These are phyloP conservation scores for Tetrahymena borealis DNA, from an alignment of 73 alveolate genomes.

Conservation along the genomic window DNA sequence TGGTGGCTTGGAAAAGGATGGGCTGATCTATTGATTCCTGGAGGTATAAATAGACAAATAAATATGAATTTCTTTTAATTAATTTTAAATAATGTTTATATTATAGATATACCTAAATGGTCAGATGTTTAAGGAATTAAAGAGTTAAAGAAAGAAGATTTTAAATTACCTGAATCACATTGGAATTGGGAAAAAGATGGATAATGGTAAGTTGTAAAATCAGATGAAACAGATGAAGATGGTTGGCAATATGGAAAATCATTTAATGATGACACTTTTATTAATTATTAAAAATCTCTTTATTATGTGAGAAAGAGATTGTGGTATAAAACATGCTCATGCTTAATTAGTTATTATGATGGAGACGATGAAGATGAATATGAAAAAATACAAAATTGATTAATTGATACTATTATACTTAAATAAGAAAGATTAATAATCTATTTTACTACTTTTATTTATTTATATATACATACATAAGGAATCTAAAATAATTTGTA, in stretches of 20 bases:
- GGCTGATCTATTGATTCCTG: not conserved
- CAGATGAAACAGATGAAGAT: not conserved
- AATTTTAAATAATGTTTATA: not conserved
- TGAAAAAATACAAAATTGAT: no score
- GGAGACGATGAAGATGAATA: not conserved
- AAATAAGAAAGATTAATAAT: not conserved
- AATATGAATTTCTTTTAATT: not conserved
- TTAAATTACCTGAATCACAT: not conserved
- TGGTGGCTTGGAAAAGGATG: not conserved
- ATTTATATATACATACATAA: not conserved
- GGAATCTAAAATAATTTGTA: no score
- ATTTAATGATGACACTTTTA: not conserved
- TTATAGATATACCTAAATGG: not conserved
- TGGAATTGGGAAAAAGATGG: not conserved
- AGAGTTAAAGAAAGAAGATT: not conserved
- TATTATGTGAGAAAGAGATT: not conserved
- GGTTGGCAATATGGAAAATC: not conserved
- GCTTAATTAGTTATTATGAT: not conserved
- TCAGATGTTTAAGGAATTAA: not conserved
- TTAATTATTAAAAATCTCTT: not conserved
- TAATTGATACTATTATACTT: not conserved
- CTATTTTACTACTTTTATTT: not conserved
- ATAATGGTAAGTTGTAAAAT: not conserved
- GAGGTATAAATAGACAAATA: not conserved
- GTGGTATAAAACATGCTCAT: not conserved